These are phyloP conservation scores for Cydonia oblonga DNA, from an alignment of 331 rosid genomes.

Conservation along the genomic window DNA sequence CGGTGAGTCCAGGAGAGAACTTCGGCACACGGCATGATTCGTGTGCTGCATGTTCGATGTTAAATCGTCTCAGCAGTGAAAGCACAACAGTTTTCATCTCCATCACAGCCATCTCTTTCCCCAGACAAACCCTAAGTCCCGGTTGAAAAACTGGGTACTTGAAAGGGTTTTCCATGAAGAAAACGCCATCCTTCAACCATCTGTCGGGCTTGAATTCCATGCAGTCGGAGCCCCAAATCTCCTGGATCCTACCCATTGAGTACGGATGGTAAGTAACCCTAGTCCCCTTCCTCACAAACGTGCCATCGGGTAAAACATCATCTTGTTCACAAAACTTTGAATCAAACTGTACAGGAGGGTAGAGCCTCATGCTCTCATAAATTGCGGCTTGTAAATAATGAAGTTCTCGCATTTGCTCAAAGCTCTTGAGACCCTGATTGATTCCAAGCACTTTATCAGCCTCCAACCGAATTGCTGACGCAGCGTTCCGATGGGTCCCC, in stretches of 20 bases:
- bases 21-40: slow-evolving; percentile 10
- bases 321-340: slow-evolving; percentile 54
- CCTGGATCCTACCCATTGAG: slow-evolving; percentile 62
- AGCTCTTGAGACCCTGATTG: slow-evolving; percentile 3
- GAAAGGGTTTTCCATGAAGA: slow-evolving; percentile 27
- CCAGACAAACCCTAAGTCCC: slow-evolving; percentile 63
- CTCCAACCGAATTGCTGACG: slow-evolving; percentile 25
- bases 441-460: slow-evolving; percentile 39
- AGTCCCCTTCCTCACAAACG: slow-evolving; percentile 45
- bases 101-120: slow-evolving; percentile 67
- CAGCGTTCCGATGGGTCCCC: slow-evolving; percentile 33
- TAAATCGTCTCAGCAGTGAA: slow-evolving; percentile 34
- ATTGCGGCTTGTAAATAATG: slow-evolving; percentile 51
- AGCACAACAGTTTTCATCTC: slow-evolving; percentile 47
- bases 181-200: slow-evolving; percentile 44
- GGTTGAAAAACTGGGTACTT: slow-evolving; percentile 72
- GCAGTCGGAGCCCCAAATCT: slow-evolving; percentile 61
- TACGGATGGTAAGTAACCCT: slow-evolving; percentile 80
- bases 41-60: slow-evolving; percentile 6
- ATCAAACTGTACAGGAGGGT: slow-evolving; percentile 69
- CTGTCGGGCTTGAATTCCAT: slow-evolving; percentile 51
- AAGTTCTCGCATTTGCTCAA: slow-evolving; percentile 35
- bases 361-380: slow-evolving; percentile 61
- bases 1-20: slow-evolving; percentile 73
- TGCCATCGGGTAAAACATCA: slow-evolving; percentile 65